Conservation (phyloP, 345 rosid species). For the Crucihimalaya himalaica region DNA sequence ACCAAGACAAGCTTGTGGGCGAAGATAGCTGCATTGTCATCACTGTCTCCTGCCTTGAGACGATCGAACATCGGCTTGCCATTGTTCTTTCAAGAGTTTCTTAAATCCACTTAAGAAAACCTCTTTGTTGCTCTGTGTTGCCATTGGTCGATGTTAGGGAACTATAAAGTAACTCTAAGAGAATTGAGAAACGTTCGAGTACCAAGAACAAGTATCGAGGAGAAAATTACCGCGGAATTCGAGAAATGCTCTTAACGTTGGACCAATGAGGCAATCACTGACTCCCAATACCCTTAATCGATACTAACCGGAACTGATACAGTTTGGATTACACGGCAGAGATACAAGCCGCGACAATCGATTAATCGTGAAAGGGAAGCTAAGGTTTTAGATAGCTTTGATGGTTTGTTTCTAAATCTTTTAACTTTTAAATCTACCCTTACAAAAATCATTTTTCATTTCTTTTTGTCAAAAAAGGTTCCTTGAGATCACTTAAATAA, state of each 20-base stretch:
- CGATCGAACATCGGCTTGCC: constrained; percentile 14
- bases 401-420: too few relatives aligned
- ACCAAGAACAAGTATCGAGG: background rate
- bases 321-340: too few relatives aligned
- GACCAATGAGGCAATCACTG: too few relatives aligned
- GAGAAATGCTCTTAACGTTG: background rate
- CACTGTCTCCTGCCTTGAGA: constrained; percentile 25
- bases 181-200: background rate
- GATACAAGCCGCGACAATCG: too few relatives aligned
- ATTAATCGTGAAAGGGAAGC: too few relatives aligned
- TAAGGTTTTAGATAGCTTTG: too few relatives aligned
- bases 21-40: constrained; percentile 9
- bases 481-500: too few relatives aligned
- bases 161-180: background rate
- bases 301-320: too few relatives aligned
- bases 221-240: background rate
- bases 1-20: constrained; percentile 27
- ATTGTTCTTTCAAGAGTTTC: constrained; percentile 13
- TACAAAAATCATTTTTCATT: too few relatives aligned
- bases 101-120: constrained; percentile 1
- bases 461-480: too few relatives aligned
- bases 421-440: too few relatives aligned
- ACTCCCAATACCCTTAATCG: too few relatives aligned
- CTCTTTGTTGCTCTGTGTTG: background rate
- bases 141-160: background rate